Evolutionary conservation across 306 rosid genomes (phyloP).

Genomic region (Vicia villosa): DNA sequence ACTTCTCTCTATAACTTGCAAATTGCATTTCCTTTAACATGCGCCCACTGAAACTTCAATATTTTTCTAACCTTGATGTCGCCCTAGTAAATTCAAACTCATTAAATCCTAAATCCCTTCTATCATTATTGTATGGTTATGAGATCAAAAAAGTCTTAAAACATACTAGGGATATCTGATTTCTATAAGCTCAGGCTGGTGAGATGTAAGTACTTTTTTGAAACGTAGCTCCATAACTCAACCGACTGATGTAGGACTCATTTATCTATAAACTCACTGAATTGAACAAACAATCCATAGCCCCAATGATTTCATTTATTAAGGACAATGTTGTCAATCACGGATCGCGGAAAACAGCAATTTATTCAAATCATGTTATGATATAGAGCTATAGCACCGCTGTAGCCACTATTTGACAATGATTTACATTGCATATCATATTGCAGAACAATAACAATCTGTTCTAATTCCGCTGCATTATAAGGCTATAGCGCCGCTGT

Average conservation of each 20-base stretch:
- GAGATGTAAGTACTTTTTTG: neutral
- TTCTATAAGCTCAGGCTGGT: conserved; percentile 12
- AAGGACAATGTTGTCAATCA: neutral
- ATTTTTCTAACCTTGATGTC: neutral
- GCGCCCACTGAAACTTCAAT: conserved; percentile 19
- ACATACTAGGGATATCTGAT: conserved; percentile 4
- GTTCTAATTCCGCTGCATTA: no score
- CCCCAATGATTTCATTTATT: conserved; percentile 20
- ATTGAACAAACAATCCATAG: conserved; percentile 3
- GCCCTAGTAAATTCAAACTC: conserved; percentile 17
- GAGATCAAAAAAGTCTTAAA: conserved; percentile 10
- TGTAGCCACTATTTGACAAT: no score
- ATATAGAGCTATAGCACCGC: no score
- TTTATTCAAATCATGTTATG: no score
- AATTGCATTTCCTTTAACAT: conserved; percentile 15
- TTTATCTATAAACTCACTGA: neutral
- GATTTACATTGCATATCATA: no score
- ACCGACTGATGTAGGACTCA: conserved; percentile 10
- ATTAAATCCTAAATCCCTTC: conserved; percentile 19
- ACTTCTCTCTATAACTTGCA: conserved; percentile 4
- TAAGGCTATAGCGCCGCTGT: no score
- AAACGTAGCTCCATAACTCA: conserved; percentile 27
- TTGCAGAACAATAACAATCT: no score
- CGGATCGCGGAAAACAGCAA: no score
- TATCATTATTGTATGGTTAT: conserved; percentile 3